Evolutionary conservation across 306 rosid genomes (phyloP), one percentile per base, ranked within the genome.

Genomic region (Trifolium subterraneum): DNA sequence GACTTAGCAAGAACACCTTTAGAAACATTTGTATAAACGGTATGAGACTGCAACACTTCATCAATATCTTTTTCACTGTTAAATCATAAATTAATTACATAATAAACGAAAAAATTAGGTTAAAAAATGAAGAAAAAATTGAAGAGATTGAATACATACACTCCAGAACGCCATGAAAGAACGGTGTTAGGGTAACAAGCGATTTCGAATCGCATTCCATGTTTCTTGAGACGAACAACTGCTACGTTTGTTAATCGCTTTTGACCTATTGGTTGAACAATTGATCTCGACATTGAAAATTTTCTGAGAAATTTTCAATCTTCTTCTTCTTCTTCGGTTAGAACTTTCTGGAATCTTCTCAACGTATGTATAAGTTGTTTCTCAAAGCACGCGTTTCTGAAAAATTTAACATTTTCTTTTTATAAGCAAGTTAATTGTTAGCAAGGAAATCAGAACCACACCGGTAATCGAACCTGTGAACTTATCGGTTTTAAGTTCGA

Each of bases 81-180:
- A 66, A 60, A 60, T 60, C 19, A 60, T 8, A 27, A 14, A 64
- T 38, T 38, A 66, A 66, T 42, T 22, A 42, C 13, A 22, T 2
- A 20, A 42, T 20, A 60, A 60, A 15, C 7, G n/a, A 9, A 60
- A 25, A 18, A 54, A 60, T 60, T 35, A 31, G 69, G 42, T 64
- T 12, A 11, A 64, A 11, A n/a, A 36, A 3, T 1, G 1, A 23
- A 10, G 35, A 4, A 13, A 29, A 29, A 4, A 29, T 29, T 8
- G 39, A 62, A 3, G 45, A n/a, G 45, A 33, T 15, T 60, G 18
- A 3, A 15, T 15, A 19, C 25, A 0, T 86, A 90, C 98, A 91
- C 94, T 80, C 96, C 91, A 8, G 98, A 88, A 38, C 98, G 98
- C 98, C 98, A 94, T 15, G 98, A 83, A 62, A 94, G 98, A 54